Evolutionary conservation across 2,329 filamentous ascomycete species (phyloP).

Genomic region (Pyricularia sp.): DNA sequence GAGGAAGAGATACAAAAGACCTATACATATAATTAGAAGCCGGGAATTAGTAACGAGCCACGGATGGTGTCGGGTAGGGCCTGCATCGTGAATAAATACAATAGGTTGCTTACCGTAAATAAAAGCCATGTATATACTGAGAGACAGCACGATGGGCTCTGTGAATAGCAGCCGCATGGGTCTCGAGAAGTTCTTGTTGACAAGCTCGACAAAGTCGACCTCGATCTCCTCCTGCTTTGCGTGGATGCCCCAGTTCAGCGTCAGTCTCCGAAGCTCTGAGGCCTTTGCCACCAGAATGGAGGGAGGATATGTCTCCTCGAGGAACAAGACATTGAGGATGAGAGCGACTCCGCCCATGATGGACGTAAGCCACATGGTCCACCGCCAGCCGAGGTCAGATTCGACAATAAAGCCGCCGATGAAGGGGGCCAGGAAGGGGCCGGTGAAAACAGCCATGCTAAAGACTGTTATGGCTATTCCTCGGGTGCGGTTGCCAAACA

Average conservation of each 20-base stretch:
- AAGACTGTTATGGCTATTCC: slow-evolving; percentile 50
- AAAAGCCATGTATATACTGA: slow-evolving; percentile 66
- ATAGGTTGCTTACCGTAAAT: slow-evolving; percentile 43
- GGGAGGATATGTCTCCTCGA: slow-evolving; percentile 63
- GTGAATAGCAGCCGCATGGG: slow-evolving; percentile 56
- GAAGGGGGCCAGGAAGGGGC: slow-evolving; percentile 58
- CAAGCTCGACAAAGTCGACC: slow-evolving; percentile 52
- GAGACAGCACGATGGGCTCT: slow-evolving; percentile 59
- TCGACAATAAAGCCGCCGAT: slow-evolving; percentile 59
- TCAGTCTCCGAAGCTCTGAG: slow-evolving; percentile 50
- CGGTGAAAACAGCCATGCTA: slow-evolving; percentile 54
- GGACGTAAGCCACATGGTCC: slow-evolving; percentile 56
- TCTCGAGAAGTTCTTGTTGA: slow-evolving; percentile 58
- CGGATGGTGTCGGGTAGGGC: background rate
- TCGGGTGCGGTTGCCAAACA: slow-evolving; percentile 56
- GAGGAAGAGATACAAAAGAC: slow-evolving; percentile 74
- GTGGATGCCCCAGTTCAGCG: slow-evolving; percentile 62
- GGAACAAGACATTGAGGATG: slow-evolving; percentile 48
- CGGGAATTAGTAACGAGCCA: background rate
- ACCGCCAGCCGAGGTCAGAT: slow-evolving; percentile 60
- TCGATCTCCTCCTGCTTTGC: slow-evolving; percentile 65
- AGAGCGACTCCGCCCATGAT: slow-evolving; percentile 57
- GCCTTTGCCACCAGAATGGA: slow-evolving; percentile 55
- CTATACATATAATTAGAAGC: background rate
- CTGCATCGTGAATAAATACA: background rate